Conservation (phyloP, 176 grass and related monocot genomes). For the Melocanna baccifera region DNA sequence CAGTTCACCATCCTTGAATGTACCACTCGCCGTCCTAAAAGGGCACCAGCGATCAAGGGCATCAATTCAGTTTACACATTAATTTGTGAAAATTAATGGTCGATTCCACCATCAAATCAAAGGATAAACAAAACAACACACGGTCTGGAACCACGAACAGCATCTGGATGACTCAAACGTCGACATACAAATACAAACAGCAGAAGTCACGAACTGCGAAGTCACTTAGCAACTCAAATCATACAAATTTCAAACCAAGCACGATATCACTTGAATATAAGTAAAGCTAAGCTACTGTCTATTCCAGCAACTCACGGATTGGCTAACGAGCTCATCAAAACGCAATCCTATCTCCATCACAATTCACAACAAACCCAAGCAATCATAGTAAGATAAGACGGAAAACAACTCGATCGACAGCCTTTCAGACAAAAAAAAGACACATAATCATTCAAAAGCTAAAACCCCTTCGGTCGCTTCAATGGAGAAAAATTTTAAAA, state of each 20-base stretch:
- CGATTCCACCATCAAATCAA: neutral
- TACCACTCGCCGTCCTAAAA: constrained; percentile 91
- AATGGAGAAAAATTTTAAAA: neutral
- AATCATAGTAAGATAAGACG: neutral
- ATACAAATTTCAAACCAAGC: neutral
- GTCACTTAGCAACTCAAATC: neutral
- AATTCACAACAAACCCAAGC: neutral
- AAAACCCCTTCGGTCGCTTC: neutral
- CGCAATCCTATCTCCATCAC: neutral
- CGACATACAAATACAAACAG: neutral
- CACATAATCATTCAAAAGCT: neutral
- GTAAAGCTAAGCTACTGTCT: neutral
- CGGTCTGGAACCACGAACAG: neutral
- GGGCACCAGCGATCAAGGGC: neutral
- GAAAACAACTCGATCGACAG: neutral
- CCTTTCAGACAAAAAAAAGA: neutral
- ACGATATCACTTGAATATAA: neutral
- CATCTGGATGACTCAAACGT: neutral
- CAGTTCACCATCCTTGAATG: constrained; percentile 88
- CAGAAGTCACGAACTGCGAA: neutral
- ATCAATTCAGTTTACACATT: neutral
- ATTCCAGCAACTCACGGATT: neutral
- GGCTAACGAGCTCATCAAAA: neutral
- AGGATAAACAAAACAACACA: neutral
- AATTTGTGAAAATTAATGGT: neutral